phyloP scores from a whole-genome alignment of 768 basidiomycete species.

The Lyophyllum shimeji region DNA sequence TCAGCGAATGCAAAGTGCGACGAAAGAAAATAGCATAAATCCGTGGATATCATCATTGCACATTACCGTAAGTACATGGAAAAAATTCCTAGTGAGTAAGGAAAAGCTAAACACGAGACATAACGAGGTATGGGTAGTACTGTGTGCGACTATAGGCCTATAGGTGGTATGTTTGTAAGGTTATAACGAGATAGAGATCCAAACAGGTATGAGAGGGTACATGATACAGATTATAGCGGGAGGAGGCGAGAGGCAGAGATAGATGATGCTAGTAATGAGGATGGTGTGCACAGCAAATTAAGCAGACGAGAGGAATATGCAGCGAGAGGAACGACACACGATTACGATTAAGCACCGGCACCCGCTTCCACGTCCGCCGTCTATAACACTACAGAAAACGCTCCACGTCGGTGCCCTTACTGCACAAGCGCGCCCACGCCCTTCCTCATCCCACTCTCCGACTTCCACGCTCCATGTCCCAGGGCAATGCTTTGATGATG shows the following conservation, averaged over 20 bases:
- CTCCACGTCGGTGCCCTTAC: constrained; percentile 16
- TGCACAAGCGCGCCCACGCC: constrained; percentile 39
- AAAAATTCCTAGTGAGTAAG: neutral
- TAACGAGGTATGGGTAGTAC: neutral
- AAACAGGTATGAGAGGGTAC: neutral
- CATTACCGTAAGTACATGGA: constrained; percentile 8
- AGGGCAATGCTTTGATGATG: constrained; percentile 41
- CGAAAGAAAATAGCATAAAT: neutral
- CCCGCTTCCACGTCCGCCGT: neutral
- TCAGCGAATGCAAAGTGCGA: neutral
- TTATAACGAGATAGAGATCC: neutral
- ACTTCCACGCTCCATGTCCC: constrained; percentile 45
- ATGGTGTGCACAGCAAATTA: neutral
- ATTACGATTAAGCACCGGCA: too few species aligned
- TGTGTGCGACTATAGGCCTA: neutral
- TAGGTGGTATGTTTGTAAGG: neutral
- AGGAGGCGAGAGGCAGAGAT: neutral
- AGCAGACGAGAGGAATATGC: neutral
- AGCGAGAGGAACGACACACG: too few species aligned
- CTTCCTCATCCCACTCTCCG: constrained; percentile 43
- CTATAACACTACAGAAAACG: too few species aligned
- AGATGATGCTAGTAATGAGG: neutral
- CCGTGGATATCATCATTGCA: constrained; percentile 16
- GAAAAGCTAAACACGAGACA: neutral
- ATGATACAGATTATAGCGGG: neutral